Conservation (phyloP, 768 basidiomycete genomes). For the Clavaria fumosa region DNA sequence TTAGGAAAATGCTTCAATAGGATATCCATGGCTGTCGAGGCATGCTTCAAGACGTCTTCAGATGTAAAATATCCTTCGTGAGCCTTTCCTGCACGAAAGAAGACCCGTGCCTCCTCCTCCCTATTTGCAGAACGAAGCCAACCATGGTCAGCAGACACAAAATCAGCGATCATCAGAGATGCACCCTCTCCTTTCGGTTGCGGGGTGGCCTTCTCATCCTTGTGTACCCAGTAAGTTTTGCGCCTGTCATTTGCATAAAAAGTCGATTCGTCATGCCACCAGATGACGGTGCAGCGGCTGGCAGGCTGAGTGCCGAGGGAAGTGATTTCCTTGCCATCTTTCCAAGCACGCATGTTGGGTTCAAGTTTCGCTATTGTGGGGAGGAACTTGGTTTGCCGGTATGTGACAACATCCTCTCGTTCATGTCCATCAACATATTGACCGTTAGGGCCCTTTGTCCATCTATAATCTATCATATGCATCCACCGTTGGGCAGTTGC, state of each 20-base stretch:
- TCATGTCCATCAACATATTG: conserved; percentile 17
- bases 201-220: conserved; percentile 11
- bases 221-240: conserved; percentile 14
- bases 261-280: conserved; percentile 20
- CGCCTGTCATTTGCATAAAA: conserved; percentile 22
- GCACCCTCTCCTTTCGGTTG: conserved; percentile 21
- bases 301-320: background rate
- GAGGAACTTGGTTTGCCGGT: conserved; percentile 7
- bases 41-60: conserved; percentile 14
- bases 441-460: conserved; percentile 9
- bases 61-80: conserved; percentile 15
- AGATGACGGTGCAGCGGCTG: conserved; percentile 9
- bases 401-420: conserved; percentile 12
- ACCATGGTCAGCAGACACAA: conserved; percentile 20
- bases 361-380: conserved; percentile 6
- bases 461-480: background rate
- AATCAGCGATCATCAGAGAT: conserved; percentile 22
- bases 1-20: conserved; percentile 9
- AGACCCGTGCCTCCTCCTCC: conserved; percentile 10
- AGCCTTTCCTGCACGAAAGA: conserved; percentile 13
- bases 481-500: background rate
- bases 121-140: conserved; percentile 15
- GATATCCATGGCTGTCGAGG: conserved; percentile 13
- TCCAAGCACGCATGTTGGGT: conserved; percentile 2
- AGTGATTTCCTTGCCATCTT: conserved; percentile 4